Conservation (phyloP, 495 filamentous ascomycete genomes). For the Penicillium lividum region DNA sequence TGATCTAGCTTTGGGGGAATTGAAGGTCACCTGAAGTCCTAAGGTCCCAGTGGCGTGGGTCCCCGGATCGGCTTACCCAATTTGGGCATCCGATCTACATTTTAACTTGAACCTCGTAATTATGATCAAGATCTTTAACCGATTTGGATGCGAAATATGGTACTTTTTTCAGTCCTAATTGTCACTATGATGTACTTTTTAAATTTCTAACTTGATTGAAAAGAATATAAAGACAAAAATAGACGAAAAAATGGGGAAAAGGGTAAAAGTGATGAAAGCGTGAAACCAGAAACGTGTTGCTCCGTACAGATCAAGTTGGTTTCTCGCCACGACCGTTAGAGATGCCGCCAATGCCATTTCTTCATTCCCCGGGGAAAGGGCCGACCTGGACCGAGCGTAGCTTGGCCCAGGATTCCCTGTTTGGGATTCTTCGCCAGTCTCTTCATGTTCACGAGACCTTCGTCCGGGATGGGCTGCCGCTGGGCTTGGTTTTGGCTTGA, state of each 20-base stretch:
- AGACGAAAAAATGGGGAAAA: neutral
- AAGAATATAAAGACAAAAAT: neutral
- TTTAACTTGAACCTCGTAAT: neutral
- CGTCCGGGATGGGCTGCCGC: constrained; percentile 1
- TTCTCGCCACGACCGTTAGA: constrained; percentile 16
- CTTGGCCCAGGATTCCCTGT: constrained; percentile 5
- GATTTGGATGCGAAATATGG: neutral
- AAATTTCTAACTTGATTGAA: neutral
- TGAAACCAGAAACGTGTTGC: neutral
- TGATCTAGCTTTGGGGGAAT: neutral
- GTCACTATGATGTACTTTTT: neutral
- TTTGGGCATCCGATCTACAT: constrained; percentile 25
- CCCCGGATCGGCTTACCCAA: constrained; percentile 25
- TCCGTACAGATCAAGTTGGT: neutral
- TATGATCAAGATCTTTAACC: neutral
- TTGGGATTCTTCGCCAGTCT: constrained; percentile 12
- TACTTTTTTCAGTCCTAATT: neutral
- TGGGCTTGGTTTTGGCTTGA: constrained; percentile 2
- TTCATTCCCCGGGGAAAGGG: constrained; percentile 17
- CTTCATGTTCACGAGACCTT: constrained; percentile 28
- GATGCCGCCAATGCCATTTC: constrained; percentile 7
- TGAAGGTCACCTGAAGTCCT: constrained; percentile 8
- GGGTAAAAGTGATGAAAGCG: neutral
- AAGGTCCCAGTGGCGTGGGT: constrained; percentile 1
- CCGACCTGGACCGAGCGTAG: constrained; percentile 9